These are phyloP conservation scores for Aspergillus hiratsukae DNA, from an alignment of 2,329 filamentous ascomycete species.

Conservation along the genomic window DNA sequence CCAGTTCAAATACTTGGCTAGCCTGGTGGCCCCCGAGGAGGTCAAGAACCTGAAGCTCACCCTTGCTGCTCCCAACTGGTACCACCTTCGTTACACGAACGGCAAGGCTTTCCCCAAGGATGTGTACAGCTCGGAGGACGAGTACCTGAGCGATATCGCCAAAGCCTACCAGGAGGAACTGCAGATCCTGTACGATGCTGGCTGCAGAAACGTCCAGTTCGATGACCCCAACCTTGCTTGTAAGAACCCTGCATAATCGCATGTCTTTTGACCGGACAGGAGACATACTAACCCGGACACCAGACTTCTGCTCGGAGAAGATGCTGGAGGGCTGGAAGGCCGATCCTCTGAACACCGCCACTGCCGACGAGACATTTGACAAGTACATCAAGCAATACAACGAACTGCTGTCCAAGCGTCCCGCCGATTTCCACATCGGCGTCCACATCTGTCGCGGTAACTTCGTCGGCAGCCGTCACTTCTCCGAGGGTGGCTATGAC, in stretches of 20 bases:
- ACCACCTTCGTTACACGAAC: constrained; percentile 59
- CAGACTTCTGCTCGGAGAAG: constrained; percentile 69
- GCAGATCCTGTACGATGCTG: constrained; percentile 57
- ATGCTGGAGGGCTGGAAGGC: constrained; percentile 67
- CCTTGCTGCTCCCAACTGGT: constrained; percentile 63
- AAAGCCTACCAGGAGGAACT: constrained; percentile 63
- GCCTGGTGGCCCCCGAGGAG: constrained; percentile 54
- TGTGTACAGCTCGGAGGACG: constrained; percentile 54
- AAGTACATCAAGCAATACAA: constrained; percentile 76
- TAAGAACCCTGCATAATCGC: constrained; percentile 39
- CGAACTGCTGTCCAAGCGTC: constrained; percentile 59
- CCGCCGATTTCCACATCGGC: constrained; percentile 68
- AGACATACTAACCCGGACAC: constrained; percentile 2
- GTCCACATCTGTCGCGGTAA: constrained; percentile 68
- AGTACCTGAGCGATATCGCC: constrained; percentile 63
- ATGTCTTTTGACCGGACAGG: constrained; percentile 33
- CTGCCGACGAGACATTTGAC: constrained; percentile 66
- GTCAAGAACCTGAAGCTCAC: constrained; percentile 66
- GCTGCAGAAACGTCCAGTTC: constrained; percentile 63
- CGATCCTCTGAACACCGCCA: constrained; percentile 63
- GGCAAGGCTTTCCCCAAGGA: constrained; percentile 54
- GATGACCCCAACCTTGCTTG: constrained; percentile 65
- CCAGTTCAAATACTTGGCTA: constrained; percentile 58
- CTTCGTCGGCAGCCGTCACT: constrained; percentile 63
- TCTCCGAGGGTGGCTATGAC: constrained; percentile 64